phyloP scores from a whole-genome alignment of 192 early-diverging fungal species.

The Gorgonomyces haynaldii region DNA sequence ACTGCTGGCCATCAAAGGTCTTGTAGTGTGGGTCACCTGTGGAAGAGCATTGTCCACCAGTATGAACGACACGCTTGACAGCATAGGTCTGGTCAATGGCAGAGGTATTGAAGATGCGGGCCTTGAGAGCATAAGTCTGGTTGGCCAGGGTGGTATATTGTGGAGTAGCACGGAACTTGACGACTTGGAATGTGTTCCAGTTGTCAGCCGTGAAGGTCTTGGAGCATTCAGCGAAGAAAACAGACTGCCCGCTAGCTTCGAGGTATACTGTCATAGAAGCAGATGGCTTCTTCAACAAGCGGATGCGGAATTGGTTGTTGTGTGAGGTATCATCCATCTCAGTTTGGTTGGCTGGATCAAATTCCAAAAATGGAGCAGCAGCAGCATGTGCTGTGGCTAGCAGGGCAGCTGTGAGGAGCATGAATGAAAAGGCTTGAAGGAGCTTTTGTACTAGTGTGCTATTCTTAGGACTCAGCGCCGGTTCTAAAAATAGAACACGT shows the following conservation, averaged over 20 bases:
- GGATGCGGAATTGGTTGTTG: slow-evolving; percentile 2
- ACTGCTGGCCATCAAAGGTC: background rate
- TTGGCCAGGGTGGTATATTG: background rate
- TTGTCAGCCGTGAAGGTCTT: background rate
- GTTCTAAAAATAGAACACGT: no score
- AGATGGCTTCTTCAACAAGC: background rate
- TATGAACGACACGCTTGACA: background rate
- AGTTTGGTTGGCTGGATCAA: background rate
- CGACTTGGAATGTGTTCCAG: background rate
- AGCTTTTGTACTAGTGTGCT: no score
- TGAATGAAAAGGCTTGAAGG: no score
- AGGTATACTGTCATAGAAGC: background rate
- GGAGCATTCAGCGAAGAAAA: slow-evolving; percentile 1
- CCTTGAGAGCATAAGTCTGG: background rate
- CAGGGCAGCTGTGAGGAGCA: no score
- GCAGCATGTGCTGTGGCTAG: no score
- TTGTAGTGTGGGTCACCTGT: slow-evolving; percentile 4
- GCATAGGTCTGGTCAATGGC: background rate
- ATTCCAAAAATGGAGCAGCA: background rate
- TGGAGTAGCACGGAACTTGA: background rate
- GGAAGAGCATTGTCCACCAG: background rate
- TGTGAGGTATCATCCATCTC: background rate
- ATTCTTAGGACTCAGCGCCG: no score
- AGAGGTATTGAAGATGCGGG: background rate
- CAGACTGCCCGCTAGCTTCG: background rate